These are phyloP conservation scores for Trichoderma sp. DNA, from an alignment of 2,329 filamentous ascomycete species.

Conservation along the genomic window DNA sequence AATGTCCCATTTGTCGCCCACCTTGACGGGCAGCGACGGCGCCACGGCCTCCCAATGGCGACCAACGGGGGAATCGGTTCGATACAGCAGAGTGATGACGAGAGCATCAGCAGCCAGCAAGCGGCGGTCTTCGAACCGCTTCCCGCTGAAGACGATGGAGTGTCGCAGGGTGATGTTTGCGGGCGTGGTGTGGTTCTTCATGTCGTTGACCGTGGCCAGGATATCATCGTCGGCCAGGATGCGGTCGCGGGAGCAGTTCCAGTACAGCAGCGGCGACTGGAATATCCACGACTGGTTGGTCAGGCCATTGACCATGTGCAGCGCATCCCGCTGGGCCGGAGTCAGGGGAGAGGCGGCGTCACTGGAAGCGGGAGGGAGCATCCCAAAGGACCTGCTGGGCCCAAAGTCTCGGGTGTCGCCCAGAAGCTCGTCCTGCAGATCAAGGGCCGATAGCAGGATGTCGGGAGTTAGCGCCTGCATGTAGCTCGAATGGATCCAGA, in stretches of 20 bases:
- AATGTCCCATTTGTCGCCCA: constrained; percentile 58
- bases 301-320: constrained; percentile 58
- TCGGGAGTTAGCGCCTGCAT: constrained; percentile 69
- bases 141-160: constrained; percentile 80
- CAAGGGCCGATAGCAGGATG: constrained; percentile 63
- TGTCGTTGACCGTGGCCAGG: constrained; percentile 65
- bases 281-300: constrained; percentile 69
- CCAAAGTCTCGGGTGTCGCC: constrained; percentile 57
- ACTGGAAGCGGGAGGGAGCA: constrained; percentile 22
- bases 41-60: constrained; percentile 62
- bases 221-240: constrained; percentile 62
- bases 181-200: constrained; percentile 58
- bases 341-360: constrained; percentile 38
- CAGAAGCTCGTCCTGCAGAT: constrained; percentile 67
- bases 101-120: constrained; percentile 72
- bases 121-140: constrained; percentile 64
- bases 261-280: constrained; percentile 80
- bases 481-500: constrained; percentile 78
- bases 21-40: constrained; percentile 47
- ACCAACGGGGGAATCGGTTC: constrained; percentile 61
- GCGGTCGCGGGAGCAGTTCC: constrained; percentile 61
- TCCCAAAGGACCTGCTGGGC: constrained; percentile 40
- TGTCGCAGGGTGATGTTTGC: constrained; percentile 73
- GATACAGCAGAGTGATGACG: constrained; percentile 73
- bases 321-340: constrained; percentile 47